Percentiles rank a stretch among this genome's conserved stretches.
Evolutionary conservation across 768 basidiomycete species (phyloP).

Genomic region (Serendipita sp.): DNA sequence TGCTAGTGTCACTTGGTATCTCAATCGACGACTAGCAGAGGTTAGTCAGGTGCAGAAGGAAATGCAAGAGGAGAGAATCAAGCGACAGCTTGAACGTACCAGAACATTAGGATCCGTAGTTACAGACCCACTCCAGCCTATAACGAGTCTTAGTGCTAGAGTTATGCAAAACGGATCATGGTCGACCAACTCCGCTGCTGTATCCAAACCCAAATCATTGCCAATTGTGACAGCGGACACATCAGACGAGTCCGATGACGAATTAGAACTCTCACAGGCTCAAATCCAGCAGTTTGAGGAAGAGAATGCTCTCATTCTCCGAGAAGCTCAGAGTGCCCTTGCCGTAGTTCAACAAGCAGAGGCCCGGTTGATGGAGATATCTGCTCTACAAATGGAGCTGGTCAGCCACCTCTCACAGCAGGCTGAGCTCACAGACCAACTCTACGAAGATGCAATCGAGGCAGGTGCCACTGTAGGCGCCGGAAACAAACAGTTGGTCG

Average conservation of each 20-base stretch:
- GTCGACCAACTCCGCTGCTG: constrained; percentile 10
- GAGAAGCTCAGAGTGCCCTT: constrained; percentile 69
- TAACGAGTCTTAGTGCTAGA: constrained; percentile 3
- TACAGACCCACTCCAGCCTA: constrained; percentile 5
- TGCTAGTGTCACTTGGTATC: constrained; percentile 82
- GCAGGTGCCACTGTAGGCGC: constrained; percentile 74
- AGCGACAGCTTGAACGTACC: constrained; percentile 71
- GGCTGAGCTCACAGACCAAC: constrained; percentile 79
- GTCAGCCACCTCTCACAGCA: constrained; percentile 76
- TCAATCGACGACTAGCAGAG: constrained; percentile 64
- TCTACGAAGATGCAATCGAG: constrained; percentile 88
- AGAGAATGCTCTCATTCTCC: constrained; percentile 78
- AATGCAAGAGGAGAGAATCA: constrained; percentile 87
- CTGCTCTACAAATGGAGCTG: constrained; percentile 81
- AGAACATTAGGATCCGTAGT: constrained; percentile 59
- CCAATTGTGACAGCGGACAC: constrained; percentile 24
- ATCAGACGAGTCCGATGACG: constrained; percentile 49
- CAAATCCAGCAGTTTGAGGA: constrained; percentile 87
- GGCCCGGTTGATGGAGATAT: constrained; percentile 81
- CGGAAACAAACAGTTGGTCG: constrained; percentile 79
- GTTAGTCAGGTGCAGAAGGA: constrained; percentile 66
- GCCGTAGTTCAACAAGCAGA: constrained; percentile 87
- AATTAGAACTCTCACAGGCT: constrained; percentile 65
- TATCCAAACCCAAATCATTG: constrained; percentile 11
- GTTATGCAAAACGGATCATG: neutral